Conservation (phyloP, 2,329 filamentous ascomycete species). For the Shiraia bambusicola region DNA sequence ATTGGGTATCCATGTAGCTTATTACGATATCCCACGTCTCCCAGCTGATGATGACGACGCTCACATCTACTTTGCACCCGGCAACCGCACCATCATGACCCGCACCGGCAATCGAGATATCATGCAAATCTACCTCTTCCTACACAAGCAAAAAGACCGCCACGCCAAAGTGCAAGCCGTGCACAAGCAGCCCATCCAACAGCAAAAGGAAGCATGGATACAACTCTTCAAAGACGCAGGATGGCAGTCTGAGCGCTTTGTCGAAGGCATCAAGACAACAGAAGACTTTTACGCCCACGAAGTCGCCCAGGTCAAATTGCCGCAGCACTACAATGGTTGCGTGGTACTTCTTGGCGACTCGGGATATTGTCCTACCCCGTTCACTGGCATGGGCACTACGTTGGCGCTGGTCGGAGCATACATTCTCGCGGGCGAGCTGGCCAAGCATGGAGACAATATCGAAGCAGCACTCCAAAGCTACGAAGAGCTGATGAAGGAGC, state of each 20-base stretch:
- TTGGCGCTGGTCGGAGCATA: conserved; percentile 44
- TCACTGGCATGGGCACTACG: conserved; percentile 29
- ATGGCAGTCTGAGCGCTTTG: conserved; percentile 48
- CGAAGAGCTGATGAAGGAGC: conserved; percentile 17
- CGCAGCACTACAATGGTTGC: conserved; percentile 48
- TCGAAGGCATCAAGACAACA: conserved; percentile 43
- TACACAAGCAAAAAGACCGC: conserved; percentile 13
- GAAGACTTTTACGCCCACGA: conserved; percentile 52
- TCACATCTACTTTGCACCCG: conserved; percentile 9
- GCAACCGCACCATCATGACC: conserved; percentile 17
- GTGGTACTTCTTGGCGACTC: conserved; percentile 59
- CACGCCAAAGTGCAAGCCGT: conserved; percentile 3
- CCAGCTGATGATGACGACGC: conserved; percentile 17
- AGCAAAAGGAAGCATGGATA: conserved; percentile 44
- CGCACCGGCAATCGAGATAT: conserved; percentile 22
- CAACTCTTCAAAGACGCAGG: conserved; percentile 43
- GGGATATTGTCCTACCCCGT: conserved; percentile 31
- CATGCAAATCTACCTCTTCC: conserved; percentile 25
- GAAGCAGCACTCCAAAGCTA: conserved; percentile 25
- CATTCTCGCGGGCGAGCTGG: conserved; percentile 42
- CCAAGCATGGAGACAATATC: conserved; percentile 11
- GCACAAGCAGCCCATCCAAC: conserved; percentile 35
- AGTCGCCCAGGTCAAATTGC: conserved; percentile 49
- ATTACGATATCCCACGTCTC: conserved; percentile 26
- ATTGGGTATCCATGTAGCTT: conserved; percentile 23